Conservation (phyloP, 2,329 filamentous ascomycete genomes). For the Trichoderma citrinoviride region DNA sequence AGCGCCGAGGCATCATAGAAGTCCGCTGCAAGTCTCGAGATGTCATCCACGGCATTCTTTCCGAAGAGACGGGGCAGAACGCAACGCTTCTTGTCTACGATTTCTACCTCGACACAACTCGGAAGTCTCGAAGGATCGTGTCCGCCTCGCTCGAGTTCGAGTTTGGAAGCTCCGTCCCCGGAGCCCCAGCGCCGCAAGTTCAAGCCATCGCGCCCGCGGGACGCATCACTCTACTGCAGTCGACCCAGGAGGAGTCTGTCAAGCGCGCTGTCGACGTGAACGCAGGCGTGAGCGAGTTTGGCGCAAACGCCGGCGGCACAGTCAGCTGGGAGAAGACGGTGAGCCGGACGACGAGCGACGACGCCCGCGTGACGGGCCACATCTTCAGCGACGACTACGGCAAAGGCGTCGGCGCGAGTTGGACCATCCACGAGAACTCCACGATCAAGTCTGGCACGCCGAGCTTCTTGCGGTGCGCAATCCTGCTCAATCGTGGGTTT, state of each 20-base stretch:
- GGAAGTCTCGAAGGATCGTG: constrained; percentile 27
- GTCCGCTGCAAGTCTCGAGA: constrained; percentile 30
- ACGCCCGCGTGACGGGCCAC: constrained; percentile 20
- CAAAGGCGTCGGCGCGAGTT: constrained; percentile 25
- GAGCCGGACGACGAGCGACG: constrained; percentile 22
- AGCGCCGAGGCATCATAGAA: constrained; percentile 29
- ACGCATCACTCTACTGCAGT: constrained; percentile 17
- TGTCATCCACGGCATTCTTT: constrained; percentile 29
- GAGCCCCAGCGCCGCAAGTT: constrained; percentile 20
- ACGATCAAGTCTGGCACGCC: constrained; percentile 20
- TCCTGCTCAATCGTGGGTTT: constrained; percentile 20
- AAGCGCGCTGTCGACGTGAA: constrained; percentile 17
- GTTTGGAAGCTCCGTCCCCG: constrained; percentile 23
- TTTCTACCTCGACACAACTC: constrained; percentile 30
- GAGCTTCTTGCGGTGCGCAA: constrained; percentile 20
- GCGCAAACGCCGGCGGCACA: constrained; percentile 22
- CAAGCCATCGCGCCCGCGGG: constrained; percentile 25
- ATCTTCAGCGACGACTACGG: constrained; percentile 26
- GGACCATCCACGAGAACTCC: constrained; percentile 25
- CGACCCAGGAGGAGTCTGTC: constrained; percentile 19
- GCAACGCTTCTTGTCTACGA: constrained; percentile 29
- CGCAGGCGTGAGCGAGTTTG: constrained; percentile 21
- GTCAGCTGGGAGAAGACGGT: constrained; percentile 27
- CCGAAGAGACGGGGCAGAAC: constrained; percentile 23
- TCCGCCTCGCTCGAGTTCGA: constrained; percentile 26